These are phyloP conservation scores for Xylaria longipes DNA, from an alignment of 495 filamentous ascomycete genomes.

Conservation along the genomic window DNA sequence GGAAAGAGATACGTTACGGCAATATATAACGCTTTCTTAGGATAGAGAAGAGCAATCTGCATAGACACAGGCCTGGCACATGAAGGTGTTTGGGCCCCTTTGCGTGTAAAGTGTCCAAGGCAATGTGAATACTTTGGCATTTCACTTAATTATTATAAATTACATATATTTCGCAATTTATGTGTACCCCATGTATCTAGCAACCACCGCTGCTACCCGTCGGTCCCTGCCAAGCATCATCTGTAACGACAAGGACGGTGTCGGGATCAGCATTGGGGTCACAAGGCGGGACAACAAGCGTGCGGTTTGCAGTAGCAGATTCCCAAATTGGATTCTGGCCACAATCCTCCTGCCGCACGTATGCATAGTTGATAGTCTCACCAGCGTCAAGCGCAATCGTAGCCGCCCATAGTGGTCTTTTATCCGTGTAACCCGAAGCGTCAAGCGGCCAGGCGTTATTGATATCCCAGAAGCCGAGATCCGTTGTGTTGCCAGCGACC, in stretches of 20 bases:
- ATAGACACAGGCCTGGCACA: neutral
- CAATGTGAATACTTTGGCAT: neutral
- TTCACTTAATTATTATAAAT: neutral
- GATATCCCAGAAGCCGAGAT: constrained; percentile 40
- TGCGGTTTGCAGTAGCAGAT: constrained; percentile 37
- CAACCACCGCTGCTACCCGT: constrained; percentile 34
- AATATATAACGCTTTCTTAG: neutral
- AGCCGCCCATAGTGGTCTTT: constrained; percentile 44
- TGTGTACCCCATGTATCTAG: constrained; percentile 4
- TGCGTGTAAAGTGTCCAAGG: neutral
- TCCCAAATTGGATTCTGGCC: constrained; percentile 47
- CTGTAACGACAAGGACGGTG: constrained; percentile 31
- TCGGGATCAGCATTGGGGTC: constrained; percentile 28
- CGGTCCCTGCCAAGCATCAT: constrained; percentile 47
- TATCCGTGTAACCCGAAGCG: constrained; percentile 32
- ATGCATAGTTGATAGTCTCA: constrained; percentile 42
- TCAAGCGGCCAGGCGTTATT: constrained; percentile 32
- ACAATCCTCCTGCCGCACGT: constrained; percentile 50
- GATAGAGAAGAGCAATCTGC: neutral
- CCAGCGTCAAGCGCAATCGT: constrained; percentile 39
- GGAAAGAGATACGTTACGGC: neutral
- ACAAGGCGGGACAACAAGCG: constrained; percentile 44
- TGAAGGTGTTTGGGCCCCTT: neutral
- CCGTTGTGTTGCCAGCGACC: constrained; percentile 44
- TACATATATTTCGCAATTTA: neutral